These are phyloP conservation scores for Fusarium robinianum DNA, from an alignment of 2,329 filamentous ascomycete species.

Conservation along the genomic window DNA sequence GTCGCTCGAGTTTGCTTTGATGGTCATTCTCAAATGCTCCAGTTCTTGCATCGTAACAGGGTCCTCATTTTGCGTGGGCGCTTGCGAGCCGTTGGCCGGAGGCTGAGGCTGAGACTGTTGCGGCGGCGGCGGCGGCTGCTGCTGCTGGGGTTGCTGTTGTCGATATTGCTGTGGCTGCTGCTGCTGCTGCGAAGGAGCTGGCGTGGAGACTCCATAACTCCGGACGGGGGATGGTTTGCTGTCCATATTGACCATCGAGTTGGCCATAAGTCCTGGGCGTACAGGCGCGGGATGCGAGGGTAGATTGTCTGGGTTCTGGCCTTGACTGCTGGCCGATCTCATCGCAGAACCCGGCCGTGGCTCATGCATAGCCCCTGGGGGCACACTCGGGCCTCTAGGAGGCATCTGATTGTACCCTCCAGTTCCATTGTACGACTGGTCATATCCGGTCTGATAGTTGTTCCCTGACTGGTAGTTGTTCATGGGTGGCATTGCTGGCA, in stretches of 20 bases:
- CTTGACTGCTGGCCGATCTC: conserved; percentile 30
- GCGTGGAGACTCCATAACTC: conserved; percentile 56
- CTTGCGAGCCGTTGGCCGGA: conserved; percentile 27
- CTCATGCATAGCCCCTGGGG: conserved; percentile 32
- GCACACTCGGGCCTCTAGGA: conserved; percentile 40
- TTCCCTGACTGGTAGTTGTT: conserved; percentile 8
- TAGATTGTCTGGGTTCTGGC: conserved; percentile 50
- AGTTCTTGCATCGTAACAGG: conserved; percentile 79
- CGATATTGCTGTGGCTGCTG: conserved; percentile 34
- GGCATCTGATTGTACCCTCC: conserved; percentile 37
- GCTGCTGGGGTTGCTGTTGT: conserved; percentile 40
- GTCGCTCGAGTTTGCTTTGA: conserved; percentile 74
- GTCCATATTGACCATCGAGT: conserved; percentile 59
- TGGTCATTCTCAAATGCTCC: conserved; percentile 70
- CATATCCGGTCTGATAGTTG: conserved; percentile 38
- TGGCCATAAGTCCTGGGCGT: conserved; percentile 64
- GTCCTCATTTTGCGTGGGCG: conserved; percentile 38
- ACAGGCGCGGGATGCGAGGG: conserved; percentile 66
- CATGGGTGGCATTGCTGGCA: conserved; percentile 40
- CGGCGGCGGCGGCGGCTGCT: conserved; percentile 38
- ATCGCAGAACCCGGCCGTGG: conserved; percentile 21
- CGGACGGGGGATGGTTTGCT: conserved; percentile 63
- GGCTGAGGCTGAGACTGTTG: conserved; percentile 39
- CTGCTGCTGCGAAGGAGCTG: conserved; percentile 38
- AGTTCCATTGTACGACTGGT: conserved; percentile 27